phyloP scores from a whole-genome alignment of 192 early-diverging fungal species.

The Glomus cerebriforme region DNA sequence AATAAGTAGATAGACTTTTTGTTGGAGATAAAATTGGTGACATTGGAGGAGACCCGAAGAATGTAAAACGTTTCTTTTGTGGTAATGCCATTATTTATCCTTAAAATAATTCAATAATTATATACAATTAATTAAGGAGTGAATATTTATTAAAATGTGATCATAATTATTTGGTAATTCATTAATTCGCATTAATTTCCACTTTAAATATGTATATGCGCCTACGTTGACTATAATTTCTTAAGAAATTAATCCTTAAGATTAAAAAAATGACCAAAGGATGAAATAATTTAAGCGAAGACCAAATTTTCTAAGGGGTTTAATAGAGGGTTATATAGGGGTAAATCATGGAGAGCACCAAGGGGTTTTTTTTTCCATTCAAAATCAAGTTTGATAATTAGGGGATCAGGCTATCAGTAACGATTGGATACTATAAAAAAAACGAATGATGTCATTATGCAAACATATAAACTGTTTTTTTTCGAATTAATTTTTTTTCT shows the following conservation, averaged over 20 bases:
- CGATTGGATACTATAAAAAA: too few species aligned
- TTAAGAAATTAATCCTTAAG: background rate
- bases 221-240: background rate
- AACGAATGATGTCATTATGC: too few species aligned
- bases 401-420: too few species aligned
- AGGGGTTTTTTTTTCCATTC: background rate
- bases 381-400: too few species aligned
- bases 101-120: background rate
- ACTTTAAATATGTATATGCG: too few species aligned
- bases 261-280: background rate
- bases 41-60: constrained; percentile 14
- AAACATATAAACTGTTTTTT: too few species aligned
- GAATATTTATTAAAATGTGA: too few species aligned
- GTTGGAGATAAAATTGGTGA: background rate
- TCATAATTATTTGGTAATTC: too few species aligned
- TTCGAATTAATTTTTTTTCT: too few species aligned
- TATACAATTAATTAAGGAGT: background rate
- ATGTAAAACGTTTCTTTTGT: constrained; percentile 20
- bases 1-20: background rate
- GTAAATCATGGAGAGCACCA: background rate
- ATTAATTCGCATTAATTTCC: too few species aligned
- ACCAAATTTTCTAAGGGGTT: too few species aligned
- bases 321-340: background rate
- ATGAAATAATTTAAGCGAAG: too few species aligned
- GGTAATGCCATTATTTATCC: constrained; percentile 1